Base-by-base conservation (phyloP, 2,329 filamentous ascomycete species). In the Hypoxylon sp. region DNA sequence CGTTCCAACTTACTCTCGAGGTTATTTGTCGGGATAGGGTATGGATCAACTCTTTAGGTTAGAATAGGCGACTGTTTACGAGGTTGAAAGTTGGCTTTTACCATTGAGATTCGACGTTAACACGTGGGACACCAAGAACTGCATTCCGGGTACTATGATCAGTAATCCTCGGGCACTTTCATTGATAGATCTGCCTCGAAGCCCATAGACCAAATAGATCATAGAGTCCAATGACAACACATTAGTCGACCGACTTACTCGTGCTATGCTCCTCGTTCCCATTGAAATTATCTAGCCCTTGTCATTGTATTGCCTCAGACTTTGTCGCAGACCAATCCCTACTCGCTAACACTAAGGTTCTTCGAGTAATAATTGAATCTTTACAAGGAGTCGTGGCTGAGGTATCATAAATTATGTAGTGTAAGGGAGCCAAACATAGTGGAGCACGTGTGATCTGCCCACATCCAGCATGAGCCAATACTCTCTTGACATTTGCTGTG, bases 171-270 rank as follows among this genome's bases (percentile, higher is more conserved):
- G 25, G 48, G 50, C 36, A 53, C 14, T 48, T 28, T 62, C 49
- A 61, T 60, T 56, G 28, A 51, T 51, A 49, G 50, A 63, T 49
- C 21, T 59, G 50, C 50, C 63, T 48, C 30, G 36, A 61, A 56
- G 45, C 48, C 53, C 46, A 50, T 65, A 71, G 64, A 65, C 59
- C 46, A 69, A 51, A 69, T 65, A 69, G 61, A 71, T 66, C 51
- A 65, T 68, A 60, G 23, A 68, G 32, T 49, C 14, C 48, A 52
- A 63, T 55, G 25, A 60, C 30, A 36, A 51, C 41, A 57, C 32
- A 55, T 41, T 28, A 14, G 50, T 52, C 19, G 19, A 45, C 43
- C 34, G 46, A 30, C 46, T 28, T 51, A 17, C 17, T 38, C 43
- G 13, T 21, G 23, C 34, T 41, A 21, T 60, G 48, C 32, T 38